Percentiles rank a stretch among this genome's conserved stretches.
Evolutionary conservation across 257 asterid genomes (phyloP).

Genomic region (Mentha longifolia): DNA sequence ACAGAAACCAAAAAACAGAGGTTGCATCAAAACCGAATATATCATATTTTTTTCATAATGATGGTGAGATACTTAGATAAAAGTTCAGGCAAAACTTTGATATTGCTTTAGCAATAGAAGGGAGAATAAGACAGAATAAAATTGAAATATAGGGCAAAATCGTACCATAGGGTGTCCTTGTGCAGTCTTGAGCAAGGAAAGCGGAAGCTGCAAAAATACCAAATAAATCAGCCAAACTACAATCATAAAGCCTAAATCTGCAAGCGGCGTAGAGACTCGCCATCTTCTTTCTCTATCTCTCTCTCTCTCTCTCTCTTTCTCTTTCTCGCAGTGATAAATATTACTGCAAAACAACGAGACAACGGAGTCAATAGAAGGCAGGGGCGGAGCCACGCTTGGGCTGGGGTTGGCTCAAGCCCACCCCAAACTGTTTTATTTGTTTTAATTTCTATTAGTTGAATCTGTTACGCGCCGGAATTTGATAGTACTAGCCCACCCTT

Average conservation of each 20-base stretch:
- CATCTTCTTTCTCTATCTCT: conserved; percentile 38
- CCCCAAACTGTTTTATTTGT: too few species aligned
- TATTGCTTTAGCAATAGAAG: too few species aligned
- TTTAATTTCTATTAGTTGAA: too few species aligned
- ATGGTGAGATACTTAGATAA: background rate
- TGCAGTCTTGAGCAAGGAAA: conserved; percentile 90
- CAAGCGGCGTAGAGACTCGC: conserved; percentile 32
- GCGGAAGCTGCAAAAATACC: conserved; percentile 70
- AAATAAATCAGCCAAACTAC: conserved; percentile 15
- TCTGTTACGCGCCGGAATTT: too few species aligned
- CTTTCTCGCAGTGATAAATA: conserved; percentile 2
- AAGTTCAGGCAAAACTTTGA: background rate
- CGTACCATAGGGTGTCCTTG: conserved; percentile 98
- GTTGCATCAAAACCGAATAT: background rate
- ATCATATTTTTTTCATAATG: background rate
- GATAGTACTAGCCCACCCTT: too few species aligned
- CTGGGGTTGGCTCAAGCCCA: too few species aligned
- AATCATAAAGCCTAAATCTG: conserved; percentile 35
- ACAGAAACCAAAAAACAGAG: background rate
- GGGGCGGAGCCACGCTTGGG: too few species aligned
- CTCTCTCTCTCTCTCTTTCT: too few species aligned
- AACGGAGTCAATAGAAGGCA: conserved; percentile 8
- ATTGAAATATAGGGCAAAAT: conserved; percentile 11
- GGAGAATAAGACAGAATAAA: background rate
- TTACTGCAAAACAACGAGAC: conserved; percentile 19